Evolutionary conservation across 805 yeast genomes (phyloP).

Genomic region (Suhomyces faveliae): DNA sequence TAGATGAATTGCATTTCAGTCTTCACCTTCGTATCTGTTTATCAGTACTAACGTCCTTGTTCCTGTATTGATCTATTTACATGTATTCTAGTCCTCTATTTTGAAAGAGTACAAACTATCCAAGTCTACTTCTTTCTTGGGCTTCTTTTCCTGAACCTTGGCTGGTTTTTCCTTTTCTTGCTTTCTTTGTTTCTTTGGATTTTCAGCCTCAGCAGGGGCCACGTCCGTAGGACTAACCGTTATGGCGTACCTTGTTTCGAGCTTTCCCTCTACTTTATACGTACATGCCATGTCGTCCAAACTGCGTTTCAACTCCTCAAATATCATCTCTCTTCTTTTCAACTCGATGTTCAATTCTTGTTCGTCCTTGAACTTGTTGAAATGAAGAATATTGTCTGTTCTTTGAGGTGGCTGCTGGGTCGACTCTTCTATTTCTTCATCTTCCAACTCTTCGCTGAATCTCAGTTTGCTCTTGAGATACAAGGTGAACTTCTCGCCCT

Average conservation of each 20-base stretch:
- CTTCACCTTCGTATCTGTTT: not conserved
- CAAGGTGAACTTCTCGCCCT: slow-evolving; percentile 39
- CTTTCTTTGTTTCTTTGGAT: slow-evolving; percentile 1
- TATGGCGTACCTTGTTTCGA: slow-evolving; percentile 25
- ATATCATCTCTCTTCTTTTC: slow-evolving; percentile 29
- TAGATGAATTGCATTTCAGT: too few species aligned
- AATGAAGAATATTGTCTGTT: slow-evolving; percentile 3
- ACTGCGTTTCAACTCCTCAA: slow-evolving; percentile 23
- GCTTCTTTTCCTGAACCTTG: slow-evolving; percentile 5
- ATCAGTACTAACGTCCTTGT: too few species aligned
- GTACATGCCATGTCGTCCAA: slow-evolving; percentile 32
- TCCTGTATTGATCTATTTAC: slow-evolving; percentile 9
- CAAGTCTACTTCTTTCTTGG: slow-evolving; percentile 27
- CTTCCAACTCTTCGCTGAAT: slow-evolving; percentile 13
- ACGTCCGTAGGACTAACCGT: slow-evolving; percentile 13
- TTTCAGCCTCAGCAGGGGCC: slow-evolving; percentile 3
- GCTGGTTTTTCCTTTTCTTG: slow-evolving; percentile 3
- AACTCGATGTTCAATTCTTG: slow-evolving; percentile 17
- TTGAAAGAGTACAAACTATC: slow-evolving; percentile 42
- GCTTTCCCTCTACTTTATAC: slow-evolving; percentile 25
- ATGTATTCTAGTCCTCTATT: slow-evolving; percentile 29
- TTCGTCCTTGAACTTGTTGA: slow-evolving; percentile 10
- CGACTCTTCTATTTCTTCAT: slow-evolving; percentile 11
- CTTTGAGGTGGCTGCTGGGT: not conserved
- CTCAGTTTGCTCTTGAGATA: slow-evolving; percentile 21